Conservation (phyloP, 1,139 yeast genomes). For the Schizosaccharomyces versatilis region DNA sequence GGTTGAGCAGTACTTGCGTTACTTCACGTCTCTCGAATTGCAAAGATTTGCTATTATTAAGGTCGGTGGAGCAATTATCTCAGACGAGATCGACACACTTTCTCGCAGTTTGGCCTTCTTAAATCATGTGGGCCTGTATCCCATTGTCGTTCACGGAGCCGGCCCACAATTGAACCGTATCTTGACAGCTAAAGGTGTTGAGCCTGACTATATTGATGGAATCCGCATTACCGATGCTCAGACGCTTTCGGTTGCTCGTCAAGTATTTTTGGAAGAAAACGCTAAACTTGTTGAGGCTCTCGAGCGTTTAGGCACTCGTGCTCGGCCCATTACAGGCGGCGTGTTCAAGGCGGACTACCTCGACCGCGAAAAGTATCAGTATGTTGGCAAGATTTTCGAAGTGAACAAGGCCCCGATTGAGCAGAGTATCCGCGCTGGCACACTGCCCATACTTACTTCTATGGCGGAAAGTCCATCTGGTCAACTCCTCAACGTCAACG, state of each 20-base stretch:
- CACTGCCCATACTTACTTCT: constrained; percentile 85
- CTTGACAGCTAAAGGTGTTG: constrained; percentile 81
- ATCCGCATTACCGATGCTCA: constrained; percentile 85
- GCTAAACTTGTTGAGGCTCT: constrained; percentile 83
- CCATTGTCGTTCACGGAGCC: constrained; percentile 90
- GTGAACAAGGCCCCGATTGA: constrained; percentile 84
- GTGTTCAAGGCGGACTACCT: constrained; percentile 85
- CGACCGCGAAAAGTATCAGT: constrained; percentile 71
- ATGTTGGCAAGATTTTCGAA: constrained; percentile 72
- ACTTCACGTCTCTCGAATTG: constrained; percentile 64
- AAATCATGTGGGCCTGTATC: constrained; percentile 92
- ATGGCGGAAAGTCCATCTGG: constrained; percentile 92
- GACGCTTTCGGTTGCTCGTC: constrained; percentile 89
- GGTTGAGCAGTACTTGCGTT: constrained; percentile 88
- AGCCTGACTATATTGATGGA: constrained; percentile 89
- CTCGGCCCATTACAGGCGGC: constrained; percentile 96
- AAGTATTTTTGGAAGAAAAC: constrained; percentile 86
- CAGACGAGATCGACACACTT: constrained; percentile 75
- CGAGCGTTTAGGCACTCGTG: constrained; percentile 89
- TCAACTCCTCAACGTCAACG: constrained; percentile 87
- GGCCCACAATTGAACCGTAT: constrained; percentile 96
- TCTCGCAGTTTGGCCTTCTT: constrained; percentile 90
- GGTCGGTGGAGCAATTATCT: constrained; percentile 96
- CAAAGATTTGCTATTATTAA: constrained; percentile 96
- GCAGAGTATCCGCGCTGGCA: constrained; percentile 88